Percentiles rank a stretch among this genome's conserved stretches.
phyloP scores from a whole-genome alignment of 163 green algal species.

The Smithsoniella earleae region DNA sequence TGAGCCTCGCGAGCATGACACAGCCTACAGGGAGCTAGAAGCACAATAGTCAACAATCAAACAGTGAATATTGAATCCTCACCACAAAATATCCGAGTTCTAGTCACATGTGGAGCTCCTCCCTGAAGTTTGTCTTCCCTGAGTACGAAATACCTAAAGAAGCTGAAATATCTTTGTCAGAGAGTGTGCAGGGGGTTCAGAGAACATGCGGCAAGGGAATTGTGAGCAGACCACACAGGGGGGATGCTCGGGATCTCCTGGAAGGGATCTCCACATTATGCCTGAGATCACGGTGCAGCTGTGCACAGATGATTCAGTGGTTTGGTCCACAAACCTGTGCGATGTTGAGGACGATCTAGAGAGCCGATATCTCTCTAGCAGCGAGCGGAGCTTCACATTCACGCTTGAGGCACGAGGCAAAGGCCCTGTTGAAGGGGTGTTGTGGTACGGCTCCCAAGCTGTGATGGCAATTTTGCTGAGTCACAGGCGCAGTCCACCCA shows the following conservation, averaged over 20 bases:
- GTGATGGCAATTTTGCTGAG: background rate
- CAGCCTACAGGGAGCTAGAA: background rate
- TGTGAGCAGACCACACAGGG: background rate
- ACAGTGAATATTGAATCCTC: background rate
- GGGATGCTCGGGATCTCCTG: conserved; percentile 39
- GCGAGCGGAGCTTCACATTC: conserved; percentile 52
- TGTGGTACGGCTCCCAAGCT: conserved; percentile 39
- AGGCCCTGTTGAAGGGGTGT: conserved; percentile 52
- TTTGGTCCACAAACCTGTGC: conserved; percentile 41
- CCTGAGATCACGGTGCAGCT: conserved; percentile 48
- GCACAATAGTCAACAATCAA: background rate
- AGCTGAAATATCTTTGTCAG: too few relatives aligned
- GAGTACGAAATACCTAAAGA: too few relatives aligned
- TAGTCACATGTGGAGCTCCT: background rate
- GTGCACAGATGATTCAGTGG: background rate
- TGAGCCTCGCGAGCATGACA: background rate
- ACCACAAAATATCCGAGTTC: background rate
- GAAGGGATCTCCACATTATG: conserved; percentile 48
- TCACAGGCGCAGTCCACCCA: background rate
- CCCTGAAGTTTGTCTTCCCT: background rate
- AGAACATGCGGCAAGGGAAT: background rate
- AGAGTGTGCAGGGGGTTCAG: background rate
- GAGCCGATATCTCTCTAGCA: conserved; percentile 49
- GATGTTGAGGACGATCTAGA: conserved; percentile 70
- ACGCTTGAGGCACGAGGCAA: conserved; percentile 54